Evolutionary conservation across 2,329 filamentous ascomycete genomes (phyloP).

Genomic region (Phymatotrichopsis omnivora): DNA sequence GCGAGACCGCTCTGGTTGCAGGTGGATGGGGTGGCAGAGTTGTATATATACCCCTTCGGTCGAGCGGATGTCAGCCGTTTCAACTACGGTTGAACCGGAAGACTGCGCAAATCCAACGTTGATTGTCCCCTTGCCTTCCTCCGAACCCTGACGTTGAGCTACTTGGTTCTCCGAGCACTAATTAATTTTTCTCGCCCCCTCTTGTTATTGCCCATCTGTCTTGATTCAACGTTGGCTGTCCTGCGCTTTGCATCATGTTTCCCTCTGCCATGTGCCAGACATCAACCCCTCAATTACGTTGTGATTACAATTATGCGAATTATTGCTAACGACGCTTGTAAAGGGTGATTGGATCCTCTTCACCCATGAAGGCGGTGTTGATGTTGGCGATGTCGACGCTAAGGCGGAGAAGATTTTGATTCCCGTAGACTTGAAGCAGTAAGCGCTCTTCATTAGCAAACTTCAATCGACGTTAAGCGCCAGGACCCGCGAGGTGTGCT

Average conservation of each 20-base stretch:
- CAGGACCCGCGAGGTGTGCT: background rate
- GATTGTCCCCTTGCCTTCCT: conserved; percentile 9
- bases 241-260: too few relatives aligned
- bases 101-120: conserved; percentile 7
- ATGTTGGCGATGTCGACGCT: conserved; percentile 96
- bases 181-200: background rate
- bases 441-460: background rate
- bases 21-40: too few relatives aligned
- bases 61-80: conserved; percentile 20
- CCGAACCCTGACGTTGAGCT: too few relatives aligned
- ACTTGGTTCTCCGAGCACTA: too few relatives aligned
- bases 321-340: conserved; percentile 32
- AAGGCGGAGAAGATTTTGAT: conserved; percentile 99
- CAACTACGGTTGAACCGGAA: conserved; percentile 17
- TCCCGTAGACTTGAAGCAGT: conserved; percentile 80
- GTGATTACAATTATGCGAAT: conserved; percentile 18
- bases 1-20: too few relatives aligned
- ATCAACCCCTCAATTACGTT: background rate
- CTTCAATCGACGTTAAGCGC: background rate
- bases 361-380: conserved; percentile 98
- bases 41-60: conserved; percentile 24
- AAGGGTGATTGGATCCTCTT: conserved; percentile 99
- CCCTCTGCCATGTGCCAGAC: conserved; percentile 5
- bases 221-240: background rate
- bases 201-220: background rate